phyloP scores from a whole-genome alignment of 805 yeast genomes.

The Monosporozyma solicola region DNA sequence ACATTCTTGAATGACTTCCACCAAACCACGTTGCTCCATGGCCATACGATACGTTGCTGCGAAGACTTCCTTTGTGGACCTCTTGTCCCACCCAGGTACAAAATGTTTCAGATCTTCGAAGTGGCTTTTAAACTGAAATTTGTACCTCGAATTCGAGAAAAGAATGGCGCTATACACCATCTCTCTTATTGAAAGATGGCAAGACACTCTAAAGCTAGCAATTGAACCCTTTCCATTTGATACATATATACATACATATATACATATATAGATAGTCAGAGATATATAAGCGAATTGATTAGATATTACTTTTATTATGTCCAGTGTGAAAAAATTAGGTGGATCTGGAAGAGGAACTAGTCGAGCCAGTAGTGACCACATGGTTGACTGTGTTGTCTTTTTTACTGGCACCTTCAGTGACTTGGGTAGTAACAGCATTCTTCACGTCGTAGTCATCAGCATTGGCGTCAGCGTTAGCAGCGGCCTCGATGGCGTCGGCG shows the following conservation, averaged over 20 bases:
- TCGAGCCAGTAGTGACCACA: background rate
- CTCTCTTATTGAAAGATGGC: background rate
- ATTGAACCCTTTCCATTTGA: too few relatives aligned
- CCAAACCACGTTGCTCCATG: background rate
- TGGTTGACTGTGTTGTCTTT: background rate
- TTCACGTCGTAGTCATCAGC: conserved; percentile 14
- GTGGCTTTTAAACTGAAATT: background rate
- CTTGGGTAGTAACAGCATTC: conserved; percentile 8
- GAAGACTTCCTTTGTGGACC: background rate
- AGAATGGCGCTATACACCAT: background rate
- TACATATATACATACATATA: too few relatives aligned
- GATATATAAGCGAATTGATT: too few relatives aligned
- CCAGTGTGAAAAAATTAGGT: background rate
- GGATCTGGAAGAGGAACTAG: background rate
- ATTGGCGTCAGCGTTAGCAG: conserved; percentile 18
- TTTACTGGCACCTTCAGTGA: background rate
- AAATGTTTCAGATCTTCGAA: background rate
- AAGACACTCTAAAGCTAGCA: background rate
- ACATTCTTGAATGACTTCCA: background rate
- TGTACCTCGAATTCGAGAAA: background rate
- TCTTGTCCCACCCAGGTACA: background rate
- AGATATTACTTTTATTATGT: too few relatives aligned
- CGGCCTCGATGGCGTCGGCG: conserved; percentile 11
- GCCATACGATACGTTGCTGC: background rate
- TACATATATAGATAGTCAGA: too few relatives aligned